Percentiles rank a stretch among this genome's conserved stretches.
Conservation (phyloP, 2,329 filamentous ascomycete genomes). For the Fusarium multiceps region DNA sequence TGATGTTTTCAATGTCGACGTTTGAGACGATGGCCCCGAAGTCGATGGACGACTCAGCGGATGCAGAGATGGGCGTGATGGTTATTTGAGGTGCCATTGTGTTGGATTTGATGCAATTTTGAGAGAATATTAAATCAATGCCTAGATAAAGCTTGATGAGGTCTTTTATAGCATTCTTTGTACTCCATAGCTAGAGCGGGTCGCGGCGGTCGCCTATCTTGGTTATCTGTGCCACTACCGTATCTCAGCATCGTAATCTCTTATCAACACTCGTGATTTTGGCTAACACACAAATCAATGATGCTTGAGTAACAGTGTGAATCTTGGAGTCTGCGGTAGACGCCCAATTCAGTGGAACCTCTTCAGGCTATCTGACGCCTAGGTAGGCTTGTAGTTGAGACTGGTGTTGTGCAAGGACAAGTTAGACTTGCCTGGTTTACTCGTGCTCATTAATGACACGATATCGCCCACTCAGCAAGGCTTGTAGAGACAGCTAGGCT, state of each 20-base stretch:
- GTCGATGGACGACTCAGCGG: conserved; percentile 57
- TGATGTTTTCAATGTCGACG: conserved; percentile 70
- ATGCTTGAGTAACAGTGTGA: no score
- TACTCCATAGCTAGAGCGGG: conserved; percentile 2
- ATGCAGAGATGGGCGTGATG: conserved; percentile 53
- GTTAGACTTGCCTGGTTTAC: neutral
- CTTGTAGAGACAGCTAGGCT: neutral
- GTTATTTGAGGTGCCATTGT: conserved; percentile 45
- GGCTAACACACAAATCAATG: no score
- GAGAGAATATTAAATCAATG: neutral
- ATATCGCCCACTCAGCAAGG: neutral
- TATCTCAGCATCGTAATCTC: neutral
- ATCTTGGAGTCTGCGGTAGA: no score
- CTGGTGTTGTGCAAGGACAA: neutral
- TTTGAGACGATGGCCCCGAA: conserved; percentile 71
- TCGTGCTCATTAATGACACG: neutral
- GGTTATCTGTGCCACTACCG: neutral
- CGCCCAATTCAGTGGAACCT: neutral
- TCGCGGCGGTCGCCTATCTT: conserved; percentile 39
- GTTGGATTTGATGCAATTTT: neutral
- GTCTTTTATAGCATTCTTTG: conserved; percentile 17
- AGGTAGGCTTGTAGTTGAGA: neutral
- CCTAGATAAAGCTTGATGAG: neutral
- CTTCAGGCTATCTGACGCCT: neutral
- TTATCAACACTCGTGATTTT: neutral